Conservation (phyloP, 768 basidiomycete genomes). For the Mycena rosella region DNA sequence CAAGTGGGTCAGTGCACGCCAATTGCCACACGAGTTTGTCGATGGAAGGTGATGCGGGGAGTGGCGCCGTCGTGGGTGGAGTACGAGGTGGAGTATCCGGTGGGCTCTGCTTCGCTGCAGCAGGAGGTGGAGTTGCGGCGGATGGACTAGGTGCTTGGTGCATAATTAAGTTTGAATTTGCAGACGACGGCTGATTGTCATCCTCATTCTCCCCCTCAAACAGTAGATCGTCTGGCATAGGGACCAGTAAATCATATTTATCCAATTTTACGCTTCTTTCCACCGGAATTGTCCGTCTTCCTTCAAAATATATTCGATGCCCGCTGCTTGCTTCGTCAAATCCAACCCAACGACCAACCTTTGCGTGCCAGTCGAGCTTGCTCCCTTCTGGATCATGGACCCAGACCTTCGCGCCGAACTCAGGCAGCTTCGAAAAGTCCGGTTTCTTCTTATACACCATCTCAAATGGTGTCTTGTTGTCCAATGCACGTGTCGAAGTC, state of each 20-base stretch:
- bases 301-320: constrained; percentile 51
- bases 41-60: too few relatives aligned
- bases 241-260: constrained; percentile 26
- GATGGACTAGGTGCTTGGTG: too few relatives aligned
- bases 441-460: constrained; percentile 40
- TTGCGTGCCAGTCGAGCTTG: constrained; percentile 44
- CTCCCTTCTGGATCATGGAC: constrained; percentile 37
- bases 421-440: constrained; percentile 35
- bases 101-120: too few relatives aligned
- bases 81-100: too few relatives aligned
- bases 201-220: background rate
- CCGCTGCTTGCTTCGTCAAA: constrained; percentile 49
- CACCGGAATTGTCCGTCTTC: constrained; percentile 40
- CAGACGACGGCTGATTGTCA: background rate
- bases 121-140: too few relatives aligned
- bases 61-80: too few relatives aligned
- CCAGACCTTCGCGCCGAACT: constrained; percentile 40
- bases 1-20: too few relatives aligned
- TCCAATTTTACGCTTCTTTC: constrained; percentile 47
- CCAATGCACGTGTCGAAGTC: constrained; percentile 38
- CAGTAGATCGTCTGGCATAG: constrained; percentile 11
- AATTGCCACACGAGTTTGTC: too few relatives aligned
- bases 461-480: constrained; percentile 40
- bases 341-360: constrained; percentile 51
- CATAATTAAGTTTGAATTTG: too few relatives aligned